Base-by-base conservation (phyloP, 2,329 filamentous ascomycete species). In the Diaporthe ilicicola region DNA sequence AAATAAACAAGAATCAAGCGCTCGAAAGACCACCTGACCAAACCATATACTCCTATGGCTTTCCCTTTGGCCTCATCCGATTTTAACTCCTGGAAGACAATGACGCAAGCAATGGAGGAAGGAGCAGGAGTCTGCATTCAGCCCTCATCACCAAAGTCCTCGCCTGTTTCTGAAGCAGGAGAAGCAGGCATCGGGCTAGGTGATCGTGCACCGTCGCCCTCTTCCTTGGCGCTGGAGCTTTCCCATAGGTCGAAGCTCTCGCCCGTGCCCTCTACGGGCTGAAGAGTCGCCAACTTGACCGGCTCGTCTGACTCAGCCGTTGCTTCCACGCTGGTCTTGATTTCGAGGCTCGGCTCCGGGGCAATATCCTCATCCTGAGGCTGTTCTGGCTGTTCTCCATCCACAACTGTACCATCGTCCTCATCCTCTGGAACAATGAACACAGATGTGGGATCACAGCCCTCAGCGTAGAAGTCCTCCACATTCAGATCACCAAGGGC, bases 191-290 rank as follows among this genome's bases (percentile, higher is more conserved):
- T 29, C 2, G 72, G 72, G 19, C 48, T 71, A 22, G 27, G 72
- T 68, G 70, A 64, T 37, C 65, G 55, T 8, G 37, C 64, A 27
- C 62, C 67, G 29, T 86, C 85, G 1, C 79, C 76, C 69, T 89
- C 90, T 59, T 89, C 91, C 74, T 89, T 88, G 32, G 87, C 86
- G 79, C 90, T 92, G 32, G 85, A 87, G 77, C 90, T 93, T 80
- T 93, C 91, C 91, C 91, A 93, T 19, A 93, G 84, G 75, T 92
- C 90, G 76, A 93, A 89, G 77, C 81, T 85, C 75, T 90, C 88
- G 50, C 86, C 88, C 0, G 88, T 87, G 56, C 87, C 89, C 67
- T 91, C 88, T 6, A 91, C 83, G 0, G 88, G 86, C 68, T 87
- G 79, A 17, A 91, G 79, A 2, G 87, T 76, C 1, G 85, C 83